These are phyloP conservation scores for Brassica incana DNA, from an alignment of 345 rosid genomes.

Conservation along the genomic window DNA sequence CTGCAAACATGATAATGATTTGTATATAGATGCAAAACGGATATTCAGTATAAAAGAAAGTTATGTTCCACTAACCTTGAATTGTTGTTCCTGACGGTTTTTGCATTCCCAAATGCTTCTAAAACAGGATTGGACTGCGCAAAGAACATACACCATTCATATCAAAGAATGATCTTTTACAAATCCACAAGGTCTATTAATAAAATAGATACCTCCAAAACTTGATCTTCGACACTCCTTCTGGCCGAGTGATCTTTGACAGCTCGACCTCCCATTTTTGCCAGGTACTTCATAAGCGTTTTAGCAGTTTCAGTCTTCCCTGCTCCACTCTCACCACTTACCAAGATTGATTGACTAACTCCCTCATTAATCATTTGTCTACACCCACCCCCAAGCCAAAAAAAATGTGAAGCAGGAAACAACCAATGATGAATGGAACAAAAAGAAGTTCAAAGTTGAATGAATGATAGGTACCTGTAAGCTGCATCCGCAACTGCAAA, in stretches of 20 bases:
- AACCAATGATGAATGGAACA: constrained; percentile 3
- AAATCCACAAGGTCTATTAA: background rate
- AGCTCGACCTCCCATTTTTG: constrained; percentile 99
- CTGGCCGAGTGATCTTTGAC: constrained; percentile 54
- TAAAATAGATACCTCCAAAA: constrained; percentile 68
- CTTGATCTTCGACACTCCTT: constrained; percentile 91
- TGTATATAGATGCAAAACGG: background rate
- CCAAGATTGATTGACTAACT: constrained; percentile 88
- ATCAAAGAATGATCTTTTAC: background rate
- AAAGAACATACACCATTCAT: constrained; percentile 22
- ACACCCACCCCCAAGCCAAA: constrained; percentile 8
- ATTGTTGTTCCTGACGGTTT: constrained; percentile 95
- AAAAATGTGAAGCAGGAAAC: constrained; percentile 13
- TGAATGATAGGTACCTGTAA: constrained; percentile 60
- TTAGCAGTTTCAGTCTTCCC: constrained; percentile 98
- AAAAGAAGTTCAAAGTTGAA: background rate
- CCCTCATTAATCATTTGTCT: constrained; percentile 92
- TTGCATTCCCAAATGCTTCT: constrained; percentile 98
- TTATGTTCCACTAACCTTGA: constrained; percentile 59
- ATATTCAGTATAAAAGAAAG: background rate
- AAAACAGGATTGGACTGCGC: constrained; percentile 96
- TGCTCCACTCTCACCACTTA: constrained; percentile 99
- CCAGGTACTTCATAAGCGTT: constrained; percentile 89
- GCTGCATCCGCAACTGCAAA: constrained; percentile 98
- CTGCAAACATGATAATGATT: constrained; percentile 42